phyloP scores from a whole-genome alignment of 1,284 basidiomycete genomes.

The Peniophora sp. region DNA sequence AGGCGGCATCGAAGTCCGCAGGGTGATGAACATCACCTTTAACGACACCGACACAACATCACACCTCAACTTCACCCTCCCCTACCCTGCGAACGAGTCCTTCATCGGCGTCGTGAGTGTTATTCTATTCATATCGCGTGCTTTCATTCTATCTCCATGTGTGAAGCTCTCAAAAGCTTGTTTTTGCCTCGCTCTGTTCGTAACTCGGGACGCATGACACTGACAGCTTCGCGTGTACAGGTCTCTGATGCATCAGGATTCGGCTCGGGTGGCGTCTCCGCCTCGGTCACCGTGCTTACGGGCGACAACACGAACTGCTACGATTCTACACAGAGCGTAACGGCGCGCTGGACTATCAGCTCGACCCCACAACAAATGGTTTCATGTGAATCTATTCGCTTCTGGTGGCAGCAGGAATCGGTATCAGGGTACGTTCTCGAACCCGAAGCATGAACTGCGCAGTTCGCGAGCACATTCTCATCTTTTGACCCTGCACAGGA shows the following conservation, averaged over 20 bases:
- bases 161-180: neutral
- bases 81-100: slow-evolving; percentile 58
- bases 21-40: slow-evolving; percentile 50
- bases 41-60: slow-evolving; percentile 26
- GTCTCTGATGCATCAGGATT: slow-evolving; percentile 65
- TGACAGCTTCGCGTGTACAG: slow-evolving; percentile 25
- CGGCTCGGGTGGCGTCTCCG: slow-evolving; percentile 68
- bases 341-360: slow-evolving; percentile 50
- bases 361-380: slow-evolving; percentile 52
- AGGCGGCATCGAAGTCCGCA: slow-evolving; percentile 58
- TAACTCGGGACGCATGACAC: neutral
- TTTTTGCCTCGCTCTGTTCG: neutral
- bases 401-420: slow-evolving; percentile 50
- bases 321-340: slow-evolving; percentile 36
- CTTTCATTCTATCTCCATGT: slow-evolving; percentile 1
- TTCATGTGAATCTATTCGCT: slow-evolving; percentile 49
- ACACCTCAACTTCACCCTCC: slow-evolving; percentile 44
- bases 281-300: slow-evolving; percentile 42
- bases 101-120: slow-evolving; percentile 68
- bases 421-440: slow-evolving; percentile 53
- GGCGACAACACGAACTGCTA: slow-evolving; percentile 57
- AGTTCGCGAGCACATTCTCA: neutral
- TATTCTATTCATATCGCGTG: neutral
- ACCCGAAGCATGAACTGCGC: no score
- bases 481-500: slow-evolving; percentile 27